These are phyloP conservation scores for Pleurotus cornucopiae DNA, from an alignment of 768 basidiomycete genomes.

Conservation along the genomic window DNA sequence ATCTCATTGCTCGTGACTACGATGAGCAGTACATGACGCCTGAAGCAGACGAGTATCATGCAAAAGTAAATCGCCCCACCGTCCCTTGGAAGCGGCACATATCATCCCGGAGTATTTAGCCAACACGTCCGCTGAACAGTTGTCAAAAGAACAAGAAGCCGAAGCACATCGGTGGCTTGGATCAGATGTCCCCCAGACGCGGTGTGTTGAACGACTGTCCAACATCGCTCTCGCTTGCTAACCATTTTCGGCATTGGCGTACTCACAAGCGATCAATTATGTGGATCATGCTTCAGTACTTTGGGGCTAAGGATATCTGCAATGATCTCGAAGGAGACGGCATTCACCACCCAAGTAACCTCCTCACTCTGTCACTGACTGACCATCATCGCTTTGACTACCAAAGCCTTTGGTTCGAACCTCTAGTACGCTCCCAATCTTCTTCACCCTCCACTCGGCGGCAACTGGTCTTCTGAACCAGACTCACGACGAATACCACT, in stretches of 20 bases:
- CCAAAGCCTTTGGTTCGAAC: constrained; percentile 26
- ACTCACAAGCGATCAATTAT: not conserved
- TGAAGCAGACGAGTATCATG: not conserved
- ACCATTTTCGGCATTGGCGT: not conserved
- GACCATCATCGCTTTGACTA: constrained; percentile 21
- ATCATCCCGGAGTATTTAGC: not conserved
- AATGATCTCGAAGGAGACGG: constrained; percentile 21
- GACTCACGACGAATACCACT: not conserved
- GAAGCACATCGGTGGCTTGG: too few species aligned
- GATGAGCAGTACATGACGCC: not conserved
- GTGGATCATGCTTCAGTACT: not conserved
- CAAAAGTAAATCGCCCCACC: not conserved
- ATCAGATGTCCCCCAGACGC: not conserved
- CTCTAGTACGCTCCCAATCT: not conserved
- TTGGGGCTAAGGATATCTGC: not conserved
- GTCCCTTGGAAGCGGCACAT: not conserved
- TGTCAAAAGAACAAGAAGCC: not conserved
- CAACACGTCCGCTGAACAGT: not conserved
- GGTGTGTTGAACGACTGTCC: not conserved
- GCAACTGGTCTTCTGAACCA: not conserved
- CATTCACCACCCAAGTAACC: constrained; percentile 25
- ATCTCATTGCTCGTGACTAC: not conserved
- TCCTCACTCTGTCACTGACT: constrained; percentile 21
- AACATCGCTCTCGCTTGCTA: not conserved
- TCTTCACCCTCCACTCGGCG: too few species aligned